A percentile compares a stretch with the other conserved stretches of the same genome.
phyloP scores from a whole-genome alignment of 1,139 yeast genomes.

The Candida mesenterica region DNA sequence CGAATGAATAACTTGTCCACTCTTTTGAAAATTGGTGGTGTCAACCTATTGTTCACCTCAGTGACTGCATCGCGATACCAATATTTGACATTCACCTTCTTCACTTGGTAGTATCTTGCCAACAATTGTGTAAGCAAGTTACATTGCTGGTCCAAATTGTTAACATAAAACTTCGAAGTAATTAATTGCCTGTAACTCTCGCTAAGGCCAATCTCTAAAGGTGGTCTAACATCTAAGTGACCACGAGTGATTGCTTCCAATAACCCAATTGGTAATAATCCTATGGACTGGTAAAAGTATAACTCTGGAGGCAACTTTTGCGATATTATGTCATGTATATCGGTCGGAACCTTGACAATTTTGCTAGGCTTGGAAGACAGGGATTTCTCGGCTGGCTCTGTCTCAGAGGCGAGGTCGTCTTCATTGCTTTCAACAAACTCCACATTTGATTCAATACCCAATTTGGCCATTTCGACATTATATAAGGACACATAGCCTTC shows the following conservation, averaged over 20 bases:
- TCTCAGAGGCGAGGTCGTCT: constrained; percentile 1
- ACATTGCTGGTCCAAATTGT: constrained; percentile 57
- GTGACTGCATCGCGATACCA: constrained; percentile 57
- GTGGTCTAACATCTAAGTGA: constrained; percentile 60
- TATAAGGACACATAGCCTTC: constrained; percentile 70
- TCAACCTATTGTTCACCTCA: constrained; percentile 52
- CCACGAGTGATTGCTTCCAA: constrained; percentile 72
- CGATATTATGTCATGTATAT: constrained; percentile 79
- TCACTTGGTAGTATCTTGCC: constrained; percentile 83
- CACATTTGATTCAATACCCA: constrained; percentile 25
- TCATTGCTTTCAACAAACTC: constrained; percentile 3
- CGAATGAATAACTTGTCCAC: constrained; percentile 17
- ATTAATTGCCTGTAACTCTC: constrained; percentile 59
- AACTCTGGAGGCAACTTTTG: constrained; percentile 87
- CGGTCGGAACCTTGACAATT: constrained; percentile 59
- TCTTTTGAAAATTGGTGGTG: constrained; percentile 44
- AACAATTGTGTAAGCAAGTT: constrained; percentile 70
- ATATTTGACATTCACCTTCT: constrained; percentile 55
- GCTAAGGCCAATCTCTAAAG: constrained; percentile 64
- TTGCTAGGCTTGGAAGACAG: constrained; percentile 2
- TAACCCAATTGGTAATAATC: constrained; percentile 64
- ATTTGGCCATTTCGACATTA: constrained; percentile 37
- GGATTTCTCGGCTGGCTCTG: constrained; percentile 4
- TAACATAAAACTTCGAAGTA: constrained; percentile 42
- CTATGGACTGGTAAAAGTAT: constrained; percentile 77